Percentiles rank a stretch among this genome's conserved stretches.
Evolutionary conservation across 1,284 basidiomycete species (phyloP).

Genomic region (Moesziomyces antarcticus): DNA sequence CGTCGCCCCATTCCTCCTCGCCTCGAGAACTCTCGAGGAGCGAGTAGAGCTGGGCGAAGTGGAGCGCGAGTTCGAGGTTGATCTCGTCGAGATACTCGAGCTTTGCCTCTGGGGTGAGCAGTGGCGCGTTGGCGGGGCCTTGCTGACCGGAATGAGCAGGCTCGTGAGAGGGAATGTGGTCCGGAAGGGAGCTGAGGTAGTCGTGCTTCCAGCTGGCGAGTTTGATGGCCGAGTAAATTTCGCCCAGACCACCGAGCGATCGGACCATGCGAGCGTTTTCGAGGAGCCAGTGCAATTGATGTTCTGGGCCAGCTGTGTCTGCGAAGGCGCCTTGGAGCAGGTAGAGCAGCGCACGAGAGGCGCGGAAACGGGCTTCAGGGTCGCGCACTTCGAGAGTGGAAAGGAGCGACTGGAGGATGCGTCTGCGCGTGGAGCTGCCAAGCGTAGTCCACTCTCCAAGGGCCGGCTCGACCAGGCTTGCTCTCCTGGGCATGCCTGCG

Average conservation of each 20-base stretch:
- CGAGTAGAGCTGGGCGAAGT: slow-evolving; percentile 67
- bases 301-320: slow-evolving; percentile 88
- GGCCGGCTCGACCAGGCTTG: slow-evolving; percentile 28
- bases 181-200: slow-evolving; percentile 65
- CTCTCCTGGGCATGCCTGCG: slow-evolving; percentile 14
- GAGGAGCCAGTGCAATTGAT: slow-evolving; percentile 95
- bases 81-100: slow-evolving; percentile 65
- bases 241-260: slow-evolving; percentile 82
- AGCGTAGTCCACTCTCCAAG: slow-evolving; percentile 60
- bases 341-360: slow-evolving; percentile 59
- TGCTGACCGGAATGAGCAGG: slow-evolving; percentile 30
- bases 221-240: slow-evolving; percentile 87
- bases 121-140: slow-evolving; percentile 35
- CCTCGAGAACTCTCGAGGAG: slow-evolving; percentile 63
- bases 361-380: slow-evolving; percentile 52
- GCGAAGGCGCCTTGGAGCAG: slow-evolving; percentile 81
- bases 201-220: slow-evolving; percentile 90
- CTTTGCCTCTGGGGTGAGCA: slow-evolving; percentile 64
- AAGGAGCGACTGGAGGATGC: slow-evolving; percentile 56
- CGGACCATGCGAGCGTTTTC: slow-evolving; percentile 91
- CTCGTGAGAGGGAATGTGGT: slow-evolving; percentile 53
- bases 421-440: slow-evolving; percentile 50
- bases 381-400: slow-evolving; percentile 61
- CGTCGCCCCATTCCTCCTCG: slow-evolving; percentile 59
- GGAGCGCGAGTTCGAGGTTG: slow-evolving; percentile 65